Evolutionary conservation across 306 rosid genomes (phyloP), one percentile per base, ranked within the genome.

Genomic region (Medicago lupulina): DNA sequence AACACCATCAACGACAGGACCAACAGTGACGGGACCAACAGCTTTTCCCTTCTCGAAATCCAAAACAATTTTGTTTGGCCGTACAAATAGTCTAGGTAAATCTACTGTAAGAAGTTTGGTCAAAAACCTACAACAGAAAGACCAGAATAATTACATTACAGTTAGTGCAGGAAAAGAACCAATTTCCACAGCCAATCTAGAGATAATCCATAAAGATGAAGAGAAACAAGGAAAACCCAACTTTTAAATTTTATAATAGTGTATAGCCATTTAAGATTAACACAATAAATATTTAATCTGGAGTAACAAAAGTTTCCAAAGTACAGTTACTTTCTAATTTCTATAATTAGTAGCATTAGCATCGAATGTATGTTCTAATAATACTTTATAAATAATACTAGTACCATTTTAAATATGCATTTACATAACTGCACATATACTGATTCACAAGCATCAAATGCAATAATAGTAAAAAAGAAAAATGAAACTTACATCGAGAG

Each of bases 31-130:
- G 9, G 99, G 99, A 68, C 99, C 98, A 68, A 96, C 96, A 14
- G 96, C 96, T 86, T 89, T 90, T 84, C 87, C 97, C 73, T 89
- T 92, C 82, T 92, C 96, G 71, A 96, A 92, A 82, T 96, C 99
- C 76, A 96, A 87, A 86, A 96, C 96, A 77, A 90, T 96, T 91
- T 88, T 92, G 81, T 96, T 92, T 15, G 99, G 99, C n/a, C 99
- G 99, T 15, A 96, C 99, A 83, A 96, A 96, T 71, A 92, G 71
- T 76, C 86, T 81, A 31, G 99, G 99, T 85, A 96, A 87, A 86
- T 96, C 99, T 88, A 76, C 87, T 1, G 99, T 96, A 82, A 96
- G 98, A 86, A 96, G 98, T 84, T 96, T 96, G 9, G 67, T 96
- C 89, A 96, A 85, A 87, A 96, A 96, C 99, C 99, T 96, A 82